A percentile compares a stretch with the other conserved stretches of the same genome.
phyloP scores from a whole-genome alignment of 2,329 filamentous ascomycete genomes.

The Talaromyces islandicus region DNA sequence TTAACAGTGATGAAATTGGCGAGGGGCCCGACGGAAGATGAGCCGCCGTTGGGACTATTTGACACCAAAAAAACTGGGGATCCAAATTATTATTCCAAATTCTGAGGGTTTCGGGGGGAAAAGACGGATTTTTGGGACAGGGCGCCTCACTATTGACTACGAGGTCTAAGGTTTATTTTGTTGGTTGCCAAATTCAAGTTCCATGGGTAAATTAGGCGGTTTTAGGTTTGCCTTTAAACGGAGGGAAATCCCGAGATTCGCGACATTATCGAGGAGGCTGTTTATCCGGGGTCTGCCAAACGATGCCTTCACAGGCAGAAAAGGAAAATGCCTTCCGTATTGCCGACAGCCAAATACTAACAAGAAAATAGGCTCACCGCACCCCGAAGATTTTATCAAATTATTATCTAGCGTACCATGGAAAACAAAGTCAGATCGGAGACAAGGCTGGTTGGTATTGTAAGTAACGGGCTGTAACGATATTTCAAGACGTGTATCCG shows the following conservation, averaged over 20 bases:
- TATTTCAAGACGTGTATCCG: background rate
- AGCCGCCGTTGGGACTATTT: background rate
- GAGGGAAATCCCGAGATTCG: background rate
- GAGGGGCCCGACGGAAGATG: background rate
- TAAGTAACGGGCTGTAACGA: background rate
- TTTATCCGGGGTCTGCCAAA: background rate
- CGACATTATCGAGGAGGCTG: background rate
- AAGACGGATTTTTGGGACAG: too few relatives aligned
- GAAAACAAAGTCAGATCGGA: background rate
- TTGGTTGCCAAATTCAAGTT: too few relatives aligned
- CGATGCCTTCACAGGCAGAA: too few relatives aligned
- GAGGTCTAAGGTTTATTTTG: too few relatives aligned
- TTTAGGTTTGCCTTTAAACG: background rate
- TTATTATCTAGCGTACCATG: background rate
- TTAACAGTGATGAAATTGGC: background rate
- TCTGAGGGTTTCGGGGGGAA: too few relatives aligned
- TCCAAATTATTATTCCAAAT: too few relatives aligned
- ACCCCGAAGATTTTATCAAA: background rate
- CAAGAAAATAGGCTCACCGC: too few relatives aligned
- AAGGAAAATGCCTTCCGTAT: background rate
- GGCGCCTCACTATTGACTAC: too few relatives aligned
- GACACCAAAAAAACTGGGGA: background rate
- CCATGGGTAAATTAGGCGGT: background rate
- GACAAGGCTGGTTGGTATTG: background rate
- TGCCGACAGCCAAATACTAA: background rate